These are phyloP conservation scores for Termitomyces sp. DNA, from an alignment of 768 basidiomycete species.

Conservation along the genomic window DNA sequence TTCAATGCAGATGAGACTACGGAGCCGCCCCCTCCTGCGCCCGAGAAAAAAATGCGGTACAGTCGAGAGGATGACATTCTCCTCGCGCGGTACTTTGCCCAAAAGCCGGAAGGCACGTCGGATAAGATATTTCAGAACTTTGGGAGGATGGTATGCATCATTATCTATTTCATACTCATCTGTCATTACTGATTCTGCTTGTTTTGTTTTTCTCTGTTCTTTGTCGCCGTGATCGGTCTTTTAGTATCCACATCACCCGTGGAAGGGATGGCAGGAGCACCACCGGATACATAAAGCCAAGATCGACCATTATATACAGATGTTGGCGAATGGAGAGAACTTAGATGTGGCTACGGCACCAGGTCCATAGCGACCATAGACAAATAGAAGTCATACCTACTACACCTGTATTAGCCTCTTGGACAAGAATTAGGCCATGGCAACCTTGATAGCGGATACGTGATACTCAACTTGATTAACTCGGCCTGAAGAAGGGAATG, in stretches of 20 bases:
- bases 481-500: not conserved
- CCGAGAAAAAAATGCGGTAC: constrained; percentile 87
- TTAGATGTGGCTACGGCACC: constrained; percentile 26
- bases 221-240: not conserved
- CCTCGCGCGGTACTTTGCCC: constrained; percentile 69
- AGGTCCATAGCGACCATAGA: not conserved
- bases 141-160: constrained; percentile 52
- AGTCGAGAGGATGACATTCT: constrained; percentile 75
- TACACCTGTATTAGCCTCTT: too few relatives aligned
- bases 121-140: constrained; percentile 84
- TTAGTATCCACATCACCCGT: constrained; percentile 84
- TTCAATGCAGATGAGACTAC: constrained; percentile 60
- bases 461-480: too few relatives aligned
- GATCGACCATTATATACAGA: constrained; percentile 74
- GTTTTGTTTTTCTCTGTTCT: not conserved
- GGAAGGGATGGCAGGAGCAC: constrained; percentile 95
- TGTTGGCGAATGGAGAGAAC: constrained; percentile 51
- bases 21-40: constrained; percentile 67
- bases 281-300: constrained; percentile 84
- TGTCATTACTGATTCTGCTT: not conserved
- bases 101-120: constrained; percentile 73
- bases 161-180: not conserved
- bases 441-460: too few relatives aligned
- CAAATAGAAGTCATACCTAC: not conserved
- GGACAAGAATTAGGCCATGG: too few relatives aligned